Percentiles rank a stretch among this genome's conserved stretches.
phyloP scores from a whole-genome alignment of 2,329 filamentous ascomycete species.

The Clarireedia paspali region DNA sequence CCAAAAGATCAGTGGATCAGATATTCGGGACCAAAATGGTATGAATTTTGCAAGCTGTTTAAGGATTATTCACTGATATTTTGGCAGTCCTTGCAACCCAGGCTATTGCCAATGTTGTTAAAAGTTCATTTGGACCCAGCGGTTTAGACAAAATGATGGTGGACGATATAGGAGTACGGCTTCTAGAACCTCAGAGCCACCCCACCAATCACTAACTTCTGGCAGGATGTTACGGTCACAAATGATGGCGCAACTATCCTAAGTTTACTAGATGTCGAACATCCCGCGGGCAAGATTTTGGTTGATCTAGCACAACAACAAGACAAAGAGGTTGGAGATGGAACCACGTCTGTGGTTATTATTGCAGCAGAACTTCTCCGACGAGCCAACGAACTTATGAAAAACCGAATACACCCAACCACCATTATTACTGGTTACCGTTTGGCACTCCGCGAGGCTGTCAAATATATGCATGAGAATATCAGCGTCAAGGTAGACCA shows the following conservation, averaged over 20 bases:
- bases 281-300: conserved; percentile 96
- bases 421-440: conserved; percentile 99
- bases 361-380: conserved; percentile 93
- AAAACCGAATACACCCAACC: conserved; percentile 98
- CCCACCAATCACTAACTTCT: conserved; percentile 16
- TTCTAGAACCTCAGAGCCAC: conserved; percentile 4
- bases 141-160: conserved; percentile 99
- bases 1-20: conserved; percentile 91
- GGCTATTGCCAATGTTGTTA: conserved; percentile 97
- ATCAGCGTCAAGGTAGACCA: conserved; percentile 93
- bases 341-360: conserved; percentile 94
- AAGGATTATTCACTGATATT: conserved; percentile 13
- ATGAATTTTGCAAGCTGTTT: conserved; percentile 27
- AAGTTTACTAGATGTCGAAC: conserved; percentile 89
- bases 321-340: conserved; percentile 97
- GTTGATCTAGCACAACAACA: conserved; percentile 97
- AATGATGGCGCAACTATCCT: conserved; percentile 98
- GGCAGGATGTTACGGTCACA: conserved; percentile 90
- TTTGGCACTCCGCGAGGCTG: conserved; percentile 86
- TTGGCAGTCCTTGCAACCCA: conserved; percentile 79
- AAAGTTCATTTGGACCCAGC: conserved; percentile 95
- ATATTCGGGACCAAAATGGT: conserved; percentile 97
- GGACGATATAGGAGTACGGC: conserved; percentile 86
- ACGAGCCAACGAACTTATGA: conserved; percentile 96
- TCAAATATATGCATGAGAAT: conserved; percentile 99